Evolutionary conservation across 2,329 filamentous ascomycete genomes (phyloP).

Genomic region (Ophiostoma triangulosporum): DNA sequence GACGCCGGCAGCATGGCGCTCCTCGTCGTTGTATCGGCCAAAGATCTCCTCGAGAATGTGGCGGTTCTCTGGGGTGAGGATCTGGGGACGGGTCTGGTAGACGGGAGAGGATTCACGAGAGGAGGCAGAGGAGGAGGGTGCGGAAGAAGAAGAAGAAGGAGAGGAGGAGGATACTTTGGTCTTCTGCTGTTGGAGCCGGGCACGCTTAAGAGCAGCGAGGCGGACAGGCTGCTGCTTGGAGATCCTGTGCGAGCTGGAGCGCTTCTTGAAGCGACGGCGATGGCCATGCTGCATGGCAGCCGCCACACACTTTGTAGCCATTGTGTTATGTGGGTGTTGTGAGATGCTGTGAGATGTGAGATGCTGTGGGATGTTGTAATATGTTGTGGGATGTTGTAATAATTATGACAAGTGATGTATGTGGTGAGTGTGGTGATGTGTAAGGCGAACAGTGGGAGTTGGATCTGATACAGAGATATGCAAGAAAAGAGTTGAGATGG

Average conservation of each 20-base stretch:
- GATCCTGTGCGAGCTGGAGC: background rate
- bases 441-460: too few relatives aligned
- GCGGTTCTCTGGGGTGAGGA: constrained; percentile 3
- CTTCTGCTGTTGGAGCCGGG: background rate
- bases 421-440: background rate
- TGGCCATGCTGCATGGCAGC: constrained; percentile 4
- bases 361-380: background rate
- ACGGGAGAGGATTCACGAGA: background rate
- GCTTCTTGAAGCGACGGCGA: constrained; percentile 4
- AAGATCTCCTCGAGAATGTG: constrained; percentile 2
- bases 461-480: too few relatives aligned
- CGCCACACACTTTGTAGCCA: constrained; percentile 8
- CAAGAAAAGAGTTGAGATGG: background rate
- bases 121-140: background rate
- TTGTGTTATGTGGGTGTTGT: background rate
- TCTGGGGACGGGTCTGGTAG: background rate
- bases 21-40: constrained; percentile 9
- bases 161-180: background rate
- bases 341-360: background rate
- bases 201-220: background rate
- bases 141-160: background rate
- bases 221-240: background rate
- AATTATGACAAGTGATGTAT: too few relatives aligned
- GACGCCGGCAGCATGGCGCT: constrained; percentile 10
- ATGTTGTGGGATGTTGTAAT: background rate